Evolutionary conservation across 352 stramenopile genomes (phyloP).

Genomic region (Aphanomyces stellatus): DNA sequence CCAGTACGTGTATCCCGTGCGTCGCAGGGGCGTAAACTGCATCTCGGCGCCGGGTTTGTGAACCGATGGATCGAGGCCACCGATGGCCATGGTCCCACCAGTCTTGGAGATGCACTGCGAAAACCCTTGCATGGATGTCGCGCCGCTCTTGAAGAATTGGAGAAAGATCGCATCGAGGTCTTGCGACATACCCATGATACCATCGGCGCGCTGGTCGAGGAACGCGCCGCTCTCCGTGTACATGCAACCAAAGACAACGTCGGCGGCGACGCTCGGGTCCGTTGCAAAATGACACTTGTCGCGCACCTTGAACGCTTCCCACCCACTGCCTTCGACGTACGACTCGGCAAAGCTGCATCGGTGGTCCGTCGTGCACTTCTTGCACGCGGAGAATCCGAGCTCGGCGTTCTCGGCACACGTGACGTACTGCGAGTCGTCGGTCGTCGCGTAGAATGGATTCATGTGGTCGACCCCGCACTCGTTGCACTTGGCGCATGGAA

Average conservation of each 20-base stretch:
- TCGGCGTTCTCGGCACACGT: slow-evolving; percentile 34
- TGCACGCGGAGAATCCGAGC: slow-evolving; percentile 34
- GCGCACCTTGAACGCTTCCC: slow-evolving; percentile 82
- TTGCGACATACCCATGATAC: slow-evolving; percentile 95
- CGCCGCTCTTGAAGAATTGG: slow-evolving; percentile 81
- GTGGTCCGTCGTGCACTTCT: slow-evolving; percentile 30
- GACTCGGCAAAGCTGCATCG: slow-evolving; percentile 87
- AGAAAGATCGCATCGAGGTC: slow-evolving; percentile 85
- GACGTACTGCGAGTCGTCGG: slow-evolving; percentile 36
- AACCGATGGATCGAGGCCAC: slow-evolving; percentile 67
- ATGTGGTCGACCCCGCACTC: slow-evolving; percentile 81
- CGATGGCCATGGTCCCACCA: slow-evolving; percentile 89
- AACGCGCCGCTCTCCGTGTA: slow-evolving; percentile 87
- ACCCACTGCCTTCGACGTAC: slow-evolving; percentile 92
- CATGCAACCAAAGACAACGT: slow-evolving; percentile 93
- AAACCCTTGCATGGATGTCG: slow-evolving; percentile 85
- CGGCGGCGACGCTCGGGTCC: slow-evolving; percentile 10
- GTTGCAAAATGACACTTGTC: slow-evolving; percentile 52
- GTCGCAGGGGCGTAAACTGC: slow-evolving; percentile 76
- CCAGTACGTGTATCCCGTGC: slow-evolving; percentile 73
- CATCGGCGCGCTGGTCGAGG: slow-evolving; percentile 87
- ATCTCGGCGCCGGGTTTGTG: slow-evolving; percentile 66
- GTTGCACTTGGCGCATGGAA: slow-evolving; percentile 87
- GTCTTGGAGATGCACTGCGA: slow-evolving; percentile 86
- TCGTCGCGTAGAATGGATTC: slow-evolving; percentile 65